Percentiles rank a stretch among this genome's conserved stretches.
phyloP scores from a whole-genome alignment of 169 alveolate species.

The Hepatocystis sp. region DNA sequence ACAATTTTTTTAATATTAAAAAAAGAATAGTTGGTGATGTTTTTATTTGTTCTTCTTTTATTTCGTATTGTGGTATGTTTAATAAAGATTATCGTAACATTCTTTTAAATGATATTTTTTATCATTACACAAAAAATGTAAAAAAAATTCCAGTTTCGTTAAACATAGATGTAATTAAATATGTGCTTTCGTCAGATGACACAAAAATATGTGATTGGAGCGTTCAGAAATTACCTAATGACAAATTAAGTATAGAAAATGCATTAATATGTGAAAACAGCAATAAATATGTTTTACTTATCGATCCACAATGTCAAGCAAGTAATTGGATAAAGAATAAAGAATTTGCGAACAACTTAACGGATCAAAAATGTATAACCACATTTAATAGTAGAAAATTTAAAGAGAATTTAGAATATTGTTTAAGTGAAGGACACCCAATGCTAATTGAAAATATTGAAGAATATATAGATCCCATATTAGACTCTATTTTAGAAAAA shows the following conservation, averaged over 20 bases:
- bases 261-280: constrained; percentile 86
- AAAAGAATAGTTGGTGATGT: constrained; percentile 95
- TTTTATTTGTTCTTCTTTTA: constrained; percentile 93
- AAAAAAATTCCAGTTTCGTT: constrained; percentile 86
- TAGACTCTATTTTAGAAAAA: constrained; percentile 96
- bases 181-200: constrained; percentile 51
- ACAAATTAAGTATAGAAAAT: constrained; percentile 86
- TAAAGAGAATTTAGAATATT: constrained; percentile 93
- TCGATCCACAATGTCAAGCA: constrained; percentile 90
- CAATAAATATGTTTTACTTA: constrained; percentile 85
- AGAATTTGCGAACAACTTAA: constrained; percentile 81
- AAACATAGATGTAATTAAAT: constrained; percentile 61
- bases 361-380: constrained; percentile 90
- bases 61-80: constrained; percentile 96
- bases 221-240: constrained; percentile 85
- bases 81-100: constrained; percentile 95
- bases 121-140: constrained; percentile 87
- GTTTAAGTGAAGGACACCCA: constrained; percentile 93
- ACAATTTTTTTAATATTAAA: constrained; percentile 91
- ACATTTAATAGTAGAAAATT: constrained; percentile 89
- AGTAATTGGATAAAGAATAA: constrained; percentile 85
- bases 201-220: constrained; percentile 81
- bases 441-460: constrained; percentile 96
- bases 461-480: constrained; percentile 95
- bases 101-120: constrained; percentile 92